These are phyloP conservation scores for Astragalus glycyphyllos DNA, from an alignment of 306 rosid species.

Conservation along the genomic window DNA sequence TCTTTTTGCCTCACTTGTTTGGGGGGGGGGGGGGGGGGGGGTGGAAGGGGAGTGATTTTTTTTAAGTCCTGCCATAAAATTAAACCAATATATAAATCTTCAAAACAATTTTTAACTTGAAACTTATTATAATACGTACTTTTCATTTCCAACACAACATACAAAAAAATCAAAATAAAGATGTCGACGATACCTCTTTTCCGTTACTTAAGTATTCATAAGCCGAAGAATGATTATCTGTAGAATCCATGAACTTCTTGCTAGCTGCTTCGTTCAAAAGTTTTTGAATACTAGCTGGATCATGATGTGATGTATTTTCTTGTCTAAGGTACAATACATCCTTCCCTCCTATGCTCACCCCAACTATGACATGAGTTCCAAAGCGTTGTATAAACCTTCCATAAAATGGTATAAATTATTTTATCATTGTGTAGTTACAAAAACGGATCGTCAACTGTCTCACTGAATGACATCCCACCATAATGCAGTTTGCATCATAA, in stretches of 20 bases:
- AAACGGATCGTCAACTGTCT: too few relatives aligned
- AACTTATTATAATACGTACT: background rate
- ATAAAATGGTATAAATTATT: background rate
- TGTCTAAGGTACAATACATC: conserved; percentile 84
- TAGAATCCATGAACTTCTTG: conserved; percentile 63
- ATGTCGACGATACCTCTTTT: conserved; percentile 52
- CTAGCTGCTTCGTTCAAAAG: conserved; percentile 68
- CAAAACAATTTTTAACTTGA: background rate
- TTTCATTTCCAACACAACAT: background rate
- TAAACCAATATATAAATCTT: conserved; percentile 12
- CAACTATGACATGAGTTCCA: conserved; percentile 88
- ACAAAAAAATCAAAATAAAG: background rate
- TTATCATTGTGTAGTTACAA: too few relatives aligned
- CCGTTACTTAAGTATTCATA: conserved; percentile 51
- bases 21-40: too few relatives aligned
- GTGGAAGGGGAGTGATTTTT: background rate
- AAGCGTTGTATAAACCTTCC: conserved; percentile 77
- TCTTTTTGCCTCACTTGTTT: too few relatives aligned
- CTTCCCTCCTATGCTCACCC: conserved; percentile 94
- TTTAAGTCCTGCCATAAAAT: background rate
- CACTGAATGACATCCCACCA: too few relatives aligned
- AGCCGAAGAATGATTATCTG: conserved; percentile 49
- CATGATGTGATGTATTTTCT: conserved; percentile 67
- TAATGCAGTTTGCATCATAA: too few relatives aligned
- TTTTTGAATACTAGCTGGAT: conserved; percentile 68